A percentile compares a stretch with the other conserved stretches of the same genome.
These are phyloP conservation scores for Ustilago tritici DNA, from an alignment of 1,284 basidiomycete species.

Conservation along the genomic window DNA sequence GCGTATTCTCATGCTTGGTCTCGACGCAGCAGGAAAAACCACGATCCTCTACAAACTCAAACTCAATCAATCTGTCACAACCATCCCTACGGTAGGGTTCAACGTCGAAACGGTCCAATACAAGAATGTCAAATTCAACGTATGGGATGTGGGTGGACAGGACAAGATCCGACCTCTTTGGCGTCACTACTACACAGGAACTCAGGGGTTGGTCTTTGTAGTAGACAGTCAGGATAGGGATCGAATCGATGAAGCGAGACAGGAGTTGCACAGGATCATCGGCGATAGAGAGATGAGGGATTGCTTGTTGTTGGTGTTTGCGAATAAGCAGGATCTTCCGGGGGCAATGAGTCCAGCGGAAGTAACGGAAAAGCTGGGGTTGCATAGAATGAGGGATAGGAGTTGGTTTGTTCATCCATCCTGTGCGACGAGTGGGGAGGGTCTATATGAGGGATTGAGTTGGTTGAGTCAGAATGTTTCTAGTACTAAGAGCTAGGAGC, in stretches of 20 bases:
- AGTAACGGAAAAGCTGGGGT: constrained; percentile 95
- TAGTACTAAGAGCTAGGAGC: constrained; percentile 29
- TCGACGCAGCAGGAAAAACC: constrained; percentile 86
- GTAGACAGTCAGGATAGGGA: constrained; percentile 86
- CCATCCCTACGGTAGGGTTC: constrained; percentile 90
- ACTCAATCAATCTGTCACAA: constrained; percentile 98
- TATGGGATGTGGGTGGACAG: constrained; percentile 71
- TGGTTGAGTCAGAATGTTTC: constrained; percentile 65
- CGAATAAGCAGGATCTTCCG: constrained; percentile 99
- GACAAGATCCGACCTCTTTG: constrained; percentile 75
- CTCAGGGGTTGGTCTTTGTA: constrained; percentile 76
- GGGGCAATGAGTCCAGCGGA: constrained; percentile 99
- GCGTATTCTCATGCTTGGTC: constrained; percentile 85
- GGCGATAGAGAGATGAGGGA: constrained; percentile 99
- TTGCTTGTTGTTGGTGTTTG: constrained; percentile 94
- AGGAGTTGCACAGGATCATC: constrained; percentile 95
- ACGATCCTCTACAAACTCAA: constrained; percentile 98
- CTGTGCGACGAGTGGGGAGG: constrained; percentile 66
- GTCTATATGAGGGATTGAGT: constrained; percentile 65
- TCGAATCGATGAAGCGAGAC: constrained; percentile 94
- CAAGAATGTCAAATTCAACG: constrained; percentile 71
- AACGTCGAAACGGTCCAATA: constrained; percentile 72
- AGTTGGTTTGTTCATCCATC: constrained; percentile 97
- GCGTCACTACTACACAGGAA: constrained; percentile 90
- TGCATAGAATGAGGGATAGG: constrained; percentile 94